phyloP scores from a whole-genome alignment of 2,329 filamentous ascomycete genomes.

The Sclerotinia glacialis region DNA sequence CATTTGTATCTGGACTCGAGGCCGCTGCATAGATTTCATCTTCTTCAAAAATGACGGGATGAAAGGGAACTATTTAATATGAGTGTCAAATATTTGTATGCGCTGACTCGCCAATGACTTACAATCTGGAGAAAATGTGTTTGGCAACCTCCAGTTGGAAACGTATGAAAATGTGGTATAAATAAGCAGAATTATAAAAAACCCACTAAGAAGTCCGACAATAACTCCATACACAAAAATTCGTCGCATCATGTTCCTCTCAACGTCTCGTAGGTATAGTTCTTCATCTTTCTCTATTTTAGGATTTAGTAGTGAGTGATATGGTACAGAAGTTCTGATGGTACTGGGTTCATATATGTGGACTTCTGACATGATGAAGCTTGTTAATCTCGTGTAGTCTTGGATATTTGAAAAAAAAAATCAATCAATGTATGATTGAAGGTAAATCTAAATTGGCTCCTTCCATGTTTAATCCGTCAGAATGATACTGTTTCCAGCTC shows the following conservation, averaged over 20 bases:
- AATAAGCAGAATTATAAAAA: background rate
- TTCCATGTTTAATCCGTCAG: background rate
- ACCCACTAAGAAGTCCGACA: background rate
- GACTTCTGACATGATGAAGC: background rate
- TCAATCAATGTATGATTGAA: background rate
- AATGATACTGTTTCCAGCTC: background rate
- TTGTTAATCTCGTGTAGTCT: background rate
- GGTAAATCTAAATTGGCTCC: no score
- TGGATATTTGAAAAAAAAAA: background rate
- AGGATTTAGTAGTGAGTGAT: conserved; percentile 1
- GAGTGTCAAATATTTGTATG: background rate
- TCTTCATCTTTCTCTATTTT: background rate
- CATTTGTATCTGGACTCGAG: conserved; percentile 4
- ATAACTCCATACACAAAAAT: background rate
- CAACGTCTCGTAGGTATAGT: background rate
- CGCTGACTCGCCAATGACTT: no score
- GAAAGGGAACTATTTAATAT: background rate
- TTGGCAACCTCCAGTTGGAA: background rate
- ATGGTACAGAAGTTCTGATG: background rate
- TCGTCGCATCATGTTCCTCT: background rate
- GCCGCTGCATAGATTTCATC: background rate
- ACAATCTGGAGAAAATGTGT: conserved; percentile 3
- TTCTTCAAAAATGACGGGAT: background rate
- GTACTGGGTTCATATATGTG: background rate
- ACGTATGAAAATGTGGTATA: background rate